Base-by-base conservation (phyloP, 2,329 filamentous ascomycete species). In the Curvularia sp. region DNA sequence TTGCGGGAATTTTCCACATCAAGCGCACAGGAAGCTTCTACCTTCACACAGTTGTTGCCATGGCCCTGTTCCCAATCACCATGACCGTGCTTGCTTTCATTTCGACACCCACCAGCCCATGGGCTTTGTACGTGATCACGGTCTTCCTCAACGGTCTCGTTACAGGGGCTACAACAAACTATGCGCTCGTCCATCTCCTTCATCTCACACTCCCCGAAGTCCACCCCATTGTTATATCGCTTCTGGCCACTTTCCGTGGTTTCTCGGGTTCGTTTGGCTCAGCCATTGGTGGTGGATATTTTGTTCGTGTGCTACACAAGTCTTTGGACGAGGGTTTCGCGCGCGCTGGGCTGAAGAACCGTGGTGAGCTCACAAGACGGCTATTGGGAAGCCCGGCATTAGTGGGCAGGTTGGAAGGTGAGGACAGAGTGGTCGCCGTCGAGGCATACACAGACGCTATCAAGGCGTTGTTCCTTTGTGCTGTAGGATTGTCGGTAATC, bases 201-300 rank as follows among this genome's bases (percentile, higher is more conserved):
- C 90, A 95, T 72, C 81, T 94, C 5, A 90, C 89, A 0, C 80
- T 81, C 0, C 81, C 85, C 0, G 82, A 85, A 6, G 86, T 87
- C 0, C 90, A 93, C 68, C 92, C 90, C 69, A 86, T 95, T 49
- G 86, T 89, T 3, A 92, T 89, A 0, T 89, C 90, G 12, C 80
- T 96, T 42, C 78, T 94, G 4, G 86, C 89, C 28, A 96, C 91
- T 0, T 94, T 94, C 77, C 85, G 92, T 4, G 90, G 90, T 5
- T 93, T 95, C 63, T 90, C 90, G 0, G 91, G 91, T 13, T 90
- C 87, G 51, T 95, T 96, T 67, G 91, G 92, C 2, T 89, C 89
- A 1, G 87, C 91, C 0, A 89, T 94, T 48, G 90, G 91, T 2
- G 91, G 92, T 2, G 92, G 92, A 0, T 81, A 91, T 53, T 94